A percentile compares a stretch with the other conserved stretches of the same genome.
Evolutionary conservation across 2,329 filamentous ascomycete genomes (phyloP).

Genomic region (Pseudogymnoascus sp.): DNA sequence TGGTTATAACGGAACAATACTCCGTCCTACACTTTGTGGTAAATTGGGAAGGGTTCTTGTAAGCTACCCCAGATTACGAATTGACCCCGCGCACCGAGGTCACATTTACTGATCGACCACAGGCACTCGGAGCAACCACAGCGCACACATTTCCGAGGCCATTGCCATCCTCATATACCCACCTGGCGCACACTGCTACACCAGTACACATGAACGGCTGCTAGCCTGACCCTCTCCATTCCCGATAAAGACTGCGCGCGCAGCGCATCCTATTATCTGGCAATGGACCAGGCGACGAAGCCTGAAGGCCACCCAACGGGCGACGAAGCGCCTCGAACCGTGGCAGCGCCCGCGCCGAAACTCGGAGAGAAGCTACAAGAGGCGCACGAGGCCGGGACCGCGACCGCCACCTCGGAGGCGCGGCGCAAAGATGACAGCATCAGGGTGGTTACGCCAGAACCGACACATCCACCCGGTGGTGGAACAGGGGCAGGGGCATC

Average conservation of each 20-base stretch:
- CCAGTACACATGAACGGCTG: conserved; percentile 4
- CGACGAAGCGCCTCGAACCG: conserved; percentile 17
- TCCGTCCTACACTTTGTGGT: background rate
- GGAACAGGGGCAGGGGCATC: conserved; percentile 1
- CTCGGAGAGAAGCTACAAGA: background rate
- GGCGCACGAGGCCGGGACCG: conserved; percentile 18
- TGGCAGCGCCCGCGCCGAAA: background rate
- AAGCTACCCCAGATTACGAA: conserved; percentile 3
- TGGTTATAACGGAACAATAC: background rate
- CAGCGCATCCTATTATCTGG: conserved; percentile 4
- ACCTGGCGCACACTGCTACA: conserved; percentile 1
- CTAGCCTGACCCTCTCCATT: background rate
- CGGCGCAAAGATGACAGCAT: conserved; percentile 49
- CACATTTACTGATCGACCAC: background rate
- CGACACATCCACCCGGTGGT: background rate
- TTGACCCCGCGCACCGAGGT: conserved; percentile 6
- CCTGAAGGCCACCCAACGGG: conserved; percentile 28
- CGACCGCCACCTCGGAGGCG: conserved; percentile 52
- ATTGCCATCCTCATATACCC: background rate
- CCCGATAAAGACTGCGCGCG: background rate
- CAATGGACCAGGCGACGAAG: background rate
- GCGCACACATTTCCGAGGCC: background rate
- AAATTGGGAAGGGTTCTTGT: background rate
- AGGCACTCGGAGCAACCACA: background rate
- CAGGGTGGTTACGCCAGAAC: conserved; percentile 2